Evolutionary conservation across 2,329 filamentous ascomycete species (phyloP).

Genomic region (Lachnellula cervina): DNA sequence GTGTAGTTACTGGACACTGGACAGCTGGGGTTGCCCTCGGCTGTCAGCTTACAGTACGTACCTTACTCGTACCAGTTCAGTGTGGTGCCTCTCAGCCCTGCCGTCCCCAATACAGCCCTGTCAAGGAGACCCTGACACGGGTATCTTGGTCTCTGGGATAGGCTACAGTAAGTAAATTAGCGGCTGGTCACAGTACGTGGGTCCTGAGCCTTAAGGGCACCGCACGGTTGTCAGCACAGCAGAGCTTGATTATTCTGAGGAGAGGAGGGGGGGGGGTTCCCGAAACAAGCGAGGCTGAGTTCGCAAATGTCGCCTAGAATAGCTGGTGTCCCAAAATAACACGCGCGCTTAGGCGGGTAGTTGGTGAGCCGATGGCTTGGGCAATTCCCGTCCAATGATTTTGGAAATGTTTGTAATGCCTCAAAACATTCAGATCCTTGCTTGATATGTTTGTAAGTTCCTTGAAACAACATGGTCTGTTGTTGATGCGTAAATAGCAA

Average conservation of each 20-base stretch:
- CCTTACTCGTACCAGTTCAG: not conserved
- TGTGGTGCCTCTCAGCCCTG: not conserved
- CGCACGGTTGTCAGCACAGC: not conserved
- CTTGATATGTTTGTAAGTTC: not conserved
- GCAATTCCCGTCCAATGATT: conserved; percentile 7
- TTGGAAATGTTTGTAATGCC: not conserved
- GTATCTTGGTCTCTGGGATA: not conserved
- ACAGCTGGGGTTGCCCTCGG: not conserved
- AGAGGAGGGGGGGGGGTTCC: not conserved
- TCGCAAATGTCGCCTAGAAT: not conserved
- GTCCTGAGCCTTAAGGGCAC: not conserved
- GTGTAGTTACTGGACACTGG: not conserved
- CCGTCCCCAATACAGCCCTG: not conserved
- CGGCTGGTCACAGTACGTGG: not conserved
- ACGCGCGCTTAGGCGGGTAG: conserved; percentile 11
- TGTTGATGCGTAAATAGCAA: not conserved
- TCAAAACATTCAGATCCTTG: not conserved
- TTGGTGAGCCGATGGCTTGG: not conserved
- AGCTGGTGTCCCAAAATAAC: conserved; percentile 5
- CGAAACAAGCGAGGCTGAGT: conserved; percentile 14
- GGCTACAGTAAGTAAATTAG: not conserved
- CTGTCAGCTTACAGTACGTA: not conserved
- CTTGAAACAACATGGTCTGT: not conserved
- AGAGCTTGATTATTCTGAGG: too few relatives aligned
- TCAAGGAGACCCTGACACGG: not conserved